Evolutionary conservation across 2,329 filamentous ascomycete species (phyloP).

Genomic region (Elsinoe batatas): DNA sequence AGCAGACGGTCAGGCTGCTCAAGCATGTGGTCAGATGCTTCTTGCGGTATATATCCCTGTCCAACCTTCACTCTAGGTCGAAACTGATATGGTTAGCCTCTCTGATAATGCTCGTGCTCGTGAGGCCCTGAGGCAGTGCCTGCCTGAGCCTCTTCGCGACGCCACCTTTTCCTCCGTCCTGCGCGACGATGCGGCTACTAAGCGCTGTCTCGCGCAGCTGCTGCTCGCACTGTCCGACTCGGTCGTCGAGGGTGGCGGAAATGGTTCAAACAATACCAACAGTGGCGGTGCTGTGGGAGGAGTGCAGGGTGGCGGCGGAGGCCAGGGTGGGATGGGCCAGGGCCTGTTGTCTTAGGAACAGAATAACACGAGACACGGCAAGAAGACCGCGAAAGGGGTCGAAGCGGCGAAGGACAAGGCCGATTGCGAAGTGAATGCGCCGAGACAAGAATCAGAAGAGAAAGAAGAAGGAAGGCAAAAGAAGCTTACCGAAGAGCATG

Average conservation of each 20-base stretch:
- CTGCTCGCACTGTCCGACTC: slow-evolving; percentile 86
- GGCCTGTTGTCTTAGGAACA: no score
- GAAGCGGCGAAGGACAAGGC: no score
- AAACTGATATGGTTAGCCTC: slow-evolving; percentile 46
- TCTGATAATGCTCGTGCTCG: slow-evolving; percentile 94
- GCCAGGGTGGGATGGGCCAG: no score
- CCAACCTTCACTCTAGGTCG: not conserved
- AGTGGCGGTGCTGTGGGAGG: slow-evolving; percentile 4
- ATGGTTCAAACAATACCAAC: not conserved
- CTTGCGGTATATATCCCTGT: slow-evolving; percentile 55
- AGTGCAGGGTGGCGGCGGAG: not conserved
- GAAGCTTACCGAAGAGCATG: no score
- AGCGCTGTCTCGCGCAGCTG: slow-evolving; percentile 92
- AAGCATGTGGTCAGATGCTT: slow-evolving; percentile 99
- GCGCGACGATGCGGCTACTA: slow-evolving; percentile 92
- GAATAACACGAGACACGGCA: no score
- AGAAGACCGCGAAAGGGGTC: no score
- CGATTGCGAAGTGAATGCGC: no score
- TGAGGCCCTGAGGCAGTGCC: slow-evolving; percentile 87
- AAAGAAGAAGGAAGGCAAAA: no score
- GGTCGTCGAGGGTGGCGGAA: slow-evolving; percentile 19
- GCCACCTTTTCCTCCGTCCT: slow-evolving; percentile 95
- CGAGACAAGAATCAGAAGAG: no score
- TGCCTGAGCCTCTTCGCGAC: slow-evolving; percentile 96
- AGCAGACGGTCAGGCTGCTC: slow-evolving; percentile 86